Base-by-base conservation (phyloP, 331 rosid genomes). In the Quercus tomentella region DNA sequence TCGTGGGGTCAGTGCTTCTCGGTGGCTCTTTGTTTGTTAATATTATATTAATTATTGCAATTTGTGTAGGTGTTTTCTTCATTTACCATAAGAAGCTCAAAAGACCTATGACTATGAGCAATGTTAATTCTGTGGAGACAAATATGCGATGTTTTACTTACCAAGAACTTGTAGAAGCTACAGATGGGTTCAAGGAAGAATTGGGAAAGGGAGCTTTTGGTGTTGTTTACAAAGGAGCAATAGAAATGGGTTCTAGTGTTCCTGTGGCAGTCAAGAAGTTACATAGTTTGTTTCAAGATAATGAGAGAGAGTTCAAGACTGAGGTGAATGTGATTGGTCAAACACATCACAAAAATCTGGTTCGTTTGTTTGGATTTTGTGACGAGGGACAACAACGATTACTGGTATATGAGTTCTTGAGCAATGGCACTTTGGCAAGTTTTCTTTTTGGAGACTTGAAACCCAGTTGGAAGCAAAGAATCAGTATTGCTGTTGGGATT, bases 201-300 rank as follows among this genome's bases (percentile, higher is more conserved):
- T 33, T 85, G 14, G 96, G 96, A 77, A 72, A 75, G 70, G 91
- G 87, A 68, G 77, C 85, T 84, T 88, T 89, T 56, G 93, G 87
- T 17, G 4, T 79, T 37, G 90, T 87, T 62, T 84, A 90, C 76
- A 85, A 84, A 82, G 90, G 89, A 37, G 66, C 12, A 10, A 0
- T 85, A 7, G 51, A 56, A 73, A 77, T 57, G 15, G 56, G 65
- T 20, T 57, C 65, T 17, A 57, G 11, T 15, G 20, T 28, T 8
- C 31, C 12, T 1, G 84, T 83, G 52, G 90, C 87, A 0, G 89
- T 90, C n/a, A 90, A 86, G 57, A 88, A 56, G 79, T 76, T 86
- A 76, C 56, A 74, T 60, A 80, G 60, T 56, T 77, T 52, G 8
- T 5, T 11, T 5, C 74, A 80, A 54, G 86, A 88, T 9, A 76